phyloP scores from a whole-genome alignment of 164 flowering plant species.

The Cinnamomum micranthum region DNA sequence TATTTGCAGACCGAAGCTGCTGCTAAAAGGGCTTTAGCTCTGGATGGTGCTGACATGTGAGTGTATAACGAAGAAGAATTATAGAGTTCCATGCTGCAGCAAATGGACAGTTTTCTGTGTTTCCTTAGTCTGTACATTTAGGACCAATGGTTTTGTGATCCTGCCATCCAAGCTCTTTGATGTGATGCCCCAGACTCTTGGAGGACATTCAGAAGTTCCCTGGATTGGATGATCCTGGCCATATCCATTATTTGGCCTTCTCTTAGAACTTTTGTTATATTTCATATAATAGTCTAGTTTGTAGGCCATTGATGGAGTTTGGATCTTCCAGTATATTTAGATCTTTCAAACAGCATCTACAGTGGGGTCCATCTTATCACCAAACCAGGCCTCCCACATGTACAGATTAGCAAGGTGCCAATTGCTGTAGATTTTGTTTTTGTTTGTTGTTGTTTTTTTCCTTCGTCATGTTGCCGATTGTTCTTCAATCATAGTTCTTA shows the following conservation, averaged over 20 bases:
- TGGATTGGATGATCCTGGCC: neutral
- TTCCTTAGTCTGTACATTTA: neutral
- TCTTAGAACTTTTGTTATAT: too few species aligned
- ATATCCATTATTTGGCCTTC: neutral
- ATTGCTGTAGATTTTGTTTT: neutral
- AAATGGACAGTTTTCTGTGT: neutral
- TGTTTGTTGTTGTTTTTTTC: too few species aligned
- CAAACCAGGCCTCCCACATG: neutral
- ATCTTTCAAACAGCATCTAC: neutral
- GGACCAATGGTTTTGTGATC: neutral
- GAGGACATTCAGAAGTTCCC: neutral
- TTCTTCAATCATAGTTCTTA: too few species aligned
- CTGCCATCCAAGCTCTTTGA: too few species aligned
- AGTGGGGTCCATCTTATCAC: neutral
- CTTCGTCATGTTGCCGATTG: neutral
- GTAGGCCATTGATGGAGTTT: neutral
- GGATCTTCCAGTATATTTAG: neutral
- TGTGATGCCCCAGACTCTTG: neutral
- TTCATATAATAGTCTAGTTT: neutral
- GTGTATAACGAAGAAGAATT: conserved; percentile 16
- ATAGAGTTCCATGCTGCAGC: neutral
- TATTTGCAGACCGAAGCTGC: conserved; percentile 86
- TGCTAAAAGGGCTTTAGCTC: conserved; percentile 79
- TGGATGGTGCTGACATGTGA: conserved; percentile 93
- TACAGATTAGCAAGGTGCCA: neutral